Conservation (phyloP, 2,329 filamentous ascomycete species). For the Sporothrix inflata region DNA sequence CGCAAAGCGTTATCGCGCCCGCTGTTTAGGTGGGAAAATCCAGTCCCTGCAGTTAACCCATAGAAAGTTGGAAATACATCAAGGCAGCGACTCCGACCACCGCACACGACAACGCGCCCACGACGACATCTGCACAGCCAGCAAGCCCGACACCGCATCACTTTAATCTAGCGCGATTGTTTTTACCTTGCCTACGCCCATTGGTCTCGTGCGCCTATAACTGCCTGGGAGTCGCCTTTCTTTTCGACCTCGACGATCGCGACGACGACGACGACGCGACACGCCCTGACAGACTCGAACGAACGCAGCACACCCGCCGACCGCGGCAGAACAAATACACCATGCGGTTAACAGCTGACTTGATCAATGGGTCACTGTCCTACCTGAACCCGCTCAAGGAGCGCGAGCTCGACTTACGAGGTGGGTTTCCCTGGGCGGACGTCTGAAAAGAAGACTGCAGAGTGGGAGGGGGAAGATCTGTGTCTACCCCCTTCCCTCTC, state of each 20-base stretch:
- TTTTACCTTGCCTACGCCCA: too few relatives aligned
- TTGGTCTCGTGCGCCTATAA: neutral
- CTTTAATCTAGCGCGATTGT: neutral
- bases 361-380: conserved; percentile 91
- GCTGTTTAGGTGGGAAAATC: conserved; percentile 9
- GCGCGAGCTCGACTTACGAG: conserved; percentile 98
- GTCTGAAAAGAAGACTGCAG: conserved; percentile 21
- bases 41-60: neutral
- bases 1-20: conserved; percentile 20
- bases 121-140: neutral
- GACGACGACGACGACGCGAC: neutral
- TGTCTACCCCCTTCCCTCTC: neutral
- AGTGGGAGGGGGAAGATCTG: neutral
- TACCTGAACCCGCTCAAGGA: conserved; percentile 99
- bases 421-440: conserved; percentile 62
- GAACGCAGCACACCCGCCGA: neutral
- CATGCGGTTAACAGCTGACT: conserved; percentile 95
- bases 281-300: neutral
- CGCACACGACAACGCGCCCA: conserved; percentile 3
- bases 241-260: conserved; percentile 5
- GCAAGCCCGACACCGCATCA: neutral
- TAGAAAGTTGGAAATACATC: conserved; percentile 8
- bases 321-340: conserved; percentile 35
- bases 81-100: neutral
- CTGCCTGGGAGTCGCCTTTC: neutral